phyloP scores from a whole-genome alignment of 345 rosid genomes.

The Anacardium occidentale region DNA sequence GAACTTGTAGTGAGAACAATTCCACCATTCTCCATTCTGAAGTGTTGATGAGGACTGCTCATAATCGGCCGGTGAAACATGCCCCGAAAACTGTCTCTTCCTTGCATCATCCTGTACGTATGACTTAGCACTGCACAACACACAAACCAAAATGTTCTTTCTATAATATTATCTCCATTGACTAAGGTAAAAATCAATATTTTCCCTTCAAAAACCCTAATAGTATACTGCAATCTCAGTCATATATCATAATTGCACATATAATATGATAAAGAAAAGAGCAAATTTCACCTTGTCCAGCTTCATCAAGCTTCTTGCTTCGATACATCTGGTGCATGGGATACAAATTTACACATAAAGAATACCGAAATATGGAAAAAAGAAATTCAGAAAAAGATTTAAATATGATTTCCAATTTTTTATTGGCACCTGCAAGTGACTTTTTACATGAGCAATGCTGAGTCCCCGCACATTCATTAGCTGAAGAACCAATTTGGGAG shows the following conservation, averaged over 20 bases:
- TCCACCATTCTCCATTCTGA: conserved; percentile 47
- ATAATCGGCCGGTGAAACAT: conserved; percentile 18
- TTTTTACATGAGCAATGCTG: conserved; percentile 89
- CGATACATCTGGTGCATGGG: conserved; percentile 63
- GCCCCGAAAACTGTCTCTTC: conserved; percentile 22
- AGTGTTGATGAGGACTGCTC: conserved; percentile 28
- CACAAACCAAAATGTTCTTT: not conserved
- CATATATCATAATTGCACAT: not conserved
- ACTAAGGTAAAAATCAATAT: not conserved
- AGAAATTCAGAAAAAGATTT: not conserved
- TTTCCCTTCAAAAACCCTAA: not conserved
- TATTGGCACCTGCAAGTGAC: conserved; percentile 74
- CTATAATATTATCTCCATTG: not conserved
- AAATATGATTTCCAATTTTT: no score
- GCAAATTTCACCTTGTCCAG: conserved; percentile 61
- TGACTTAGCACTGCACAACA: conserved; percentile 31
- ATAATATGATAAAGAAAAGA: not conserved
- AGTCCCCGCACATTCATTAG: conserved; percentile 82
- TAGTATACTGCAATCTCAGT: not conserved
- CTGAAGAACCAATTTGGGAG: conserved; percentile 85
- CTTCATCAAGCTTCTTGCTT: conserved; percentile 74
- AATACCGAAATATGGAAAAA: not conserved
- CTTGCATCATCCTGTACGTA: conserved; percentile 23
- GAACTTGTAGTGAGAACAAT: conserved; percentile 29
- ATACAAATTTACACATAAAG: not conserved